Evolutionary conservation across 2,329 filamentous ascomycete species (phyloP), one percentile per base, ranked within the genome.

Genomic region (Aaosphaeria arxii): DNA sequence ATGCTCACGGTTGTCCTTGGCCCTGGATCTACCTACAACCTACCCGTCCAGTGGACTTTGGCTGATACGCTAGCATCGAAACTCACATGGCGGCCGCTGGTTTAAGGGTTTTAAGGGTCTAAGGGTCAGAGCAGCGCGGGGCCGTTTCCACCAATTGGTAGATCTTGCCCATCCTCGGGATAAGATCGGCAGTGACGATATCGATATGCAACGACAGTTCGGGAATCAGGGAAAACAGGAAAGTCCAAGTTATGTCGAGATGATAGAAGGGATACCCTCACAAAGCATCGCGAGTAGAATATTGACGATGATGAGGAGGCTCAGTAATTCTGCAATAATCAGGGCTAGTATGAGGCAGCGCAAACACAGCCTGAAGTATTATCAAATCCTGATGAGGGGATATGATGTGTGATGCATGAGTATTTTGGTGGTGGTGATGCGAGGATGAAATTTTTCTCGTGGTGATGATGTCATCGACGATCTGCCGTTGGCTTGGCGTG

Each of bases 321-420:
- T 11, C n/a, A 39, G 13, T 41, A 24, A 35, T 31, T 30, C 47
- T 40, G 46, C 49, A 48, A 52, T 47, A 56, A 57, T 56, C 59
- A 55, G 59, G 17, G 17, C 17, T 24, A 52, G 55, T 28, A 39
- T 52, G 48, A 58, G 62, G 57, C 59, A 53, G 47, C 43, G 44
- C 4, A 40, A 48, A 47, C 44, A 45, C 45, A 33, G 42, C 29
- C 29, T 32, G 47, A 29, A 42, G 45, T 7, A 33, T 43, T 13
- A 30, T 13, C 9, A 30, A 43, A 43, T 6, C 42, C n/a, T 31
- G 4, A 36, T 33, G 30, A n/a, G 42, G 5, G 13, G 30, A 31
- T 11, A 17, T 11, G 33, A 36, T 9, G 33, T 36, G 33, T 24
- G 33, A 36, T 36, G 33, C 9, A 36, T 2, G 33, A 13, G 33